Percentiles rank a stretch among this genome's conserved stretches.
Evolutionary conservation across 2,329 filamentous ascomycete genomes (phyloP).

Genomic region (Phyllosticta paracitricarpa): DNA sequence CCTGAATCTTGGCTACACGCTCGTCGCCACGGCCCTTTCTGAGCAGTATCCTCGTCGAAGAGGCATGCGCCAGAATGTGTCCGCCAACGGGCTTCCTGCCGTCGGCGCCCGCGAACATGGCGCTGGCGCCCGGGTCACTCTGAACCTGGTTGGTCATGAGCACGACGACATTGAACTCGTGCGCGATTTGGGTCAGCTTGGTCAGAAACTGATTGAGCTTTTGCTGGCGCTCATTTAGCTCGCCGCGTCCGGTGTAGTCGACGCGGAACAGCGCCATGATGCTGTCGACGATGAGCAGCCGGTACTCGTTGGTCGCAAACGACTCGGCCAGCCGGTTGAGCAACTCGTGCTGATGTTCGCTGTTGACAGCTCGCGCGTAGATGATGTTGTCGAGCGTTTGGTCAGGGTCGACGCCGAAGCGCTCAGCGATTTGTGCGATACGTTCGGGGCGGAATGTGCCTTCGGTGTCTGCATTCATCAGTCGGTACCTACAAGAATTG

Average conservation of each 20-base stretch:
- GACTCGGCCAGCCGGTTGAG: conserved; percentile 51
- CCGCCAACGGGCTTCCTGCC: conserved; percentile 58
- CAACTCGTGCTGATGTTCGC: conserved; percentile 55
- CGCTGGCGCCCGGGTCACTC: conserved; percentile 58
- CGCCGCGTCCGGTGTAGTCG: conserved; percentile 56
- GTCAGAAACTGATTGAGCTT: conserved; percentile 57
- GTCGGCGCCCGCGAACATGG: conserved; percentile 57
- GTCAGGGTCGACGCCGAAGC: conserved; percentile 51
- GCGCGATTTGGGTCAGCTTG: conserved; percentile 54
- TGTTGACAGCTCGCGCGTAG: conserved; percentile 55
- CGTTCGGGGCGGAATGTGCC: conserved; percentile 58
- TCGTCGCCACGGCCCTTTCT: conserved; percentile 61
- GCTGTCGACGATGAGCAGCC: conserved; percentile 58
- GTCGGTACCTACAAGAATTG: conserved; percentile 20
- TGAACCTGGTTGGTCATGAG: conserved; percentile 58
- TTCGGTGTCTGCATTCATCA: conserved; percentile 37
- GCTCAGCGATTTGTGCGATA: conserved; percentile 56
- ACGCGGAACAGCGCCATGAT: conserved; percentile 61
- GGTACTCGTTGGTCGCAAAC: conserved; percentile 54
- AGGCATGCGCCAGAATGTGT: conserved; percentile 60
- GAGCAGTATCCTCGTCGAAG: conserved; percentile 54
- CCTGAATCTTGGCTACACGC: conserved; percentile 58
- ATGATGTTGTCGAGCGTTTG: conserved; percentile 57
- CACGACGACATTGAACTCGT: conserved; percentile 57
- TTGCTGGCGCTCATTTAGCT: conserved; percentile 58